Evolutionary conservation across 1,284 basidiomycete species (phyloP).

Genomic region (Pseudozyma hubeiensis): DNA sequence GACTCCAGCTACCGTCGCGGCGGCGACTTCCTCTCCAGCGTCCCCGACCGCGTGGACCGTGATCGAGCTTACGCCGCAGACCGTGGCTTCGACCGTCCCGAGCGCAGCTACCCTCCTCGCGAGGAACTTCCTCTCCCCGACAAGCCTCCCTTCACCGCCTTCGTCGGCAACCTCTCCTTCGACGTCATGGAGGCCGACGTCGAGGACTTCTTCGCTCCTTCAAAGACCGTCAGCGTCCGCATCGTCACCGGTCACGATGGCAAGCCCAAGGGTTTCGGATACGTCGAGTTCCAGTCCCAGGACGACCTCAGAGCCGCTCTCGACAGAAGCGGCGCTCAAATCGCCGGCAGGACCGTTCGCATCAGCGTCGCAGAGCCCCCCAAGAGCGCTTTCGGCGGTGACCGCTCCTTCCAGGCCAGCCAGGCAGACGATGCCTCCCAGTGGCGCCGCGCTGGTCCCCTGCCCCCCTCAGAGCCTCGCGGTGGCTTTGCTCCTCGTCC

Average conservation of each 20-base stretch:
- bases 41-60: conserved; percentile 58
- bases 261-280: conserved; percentile 97
- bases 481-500: conserved; percentile 48
- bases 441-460: conserved; percentile 89
- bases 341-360: conserved; percentile 84
- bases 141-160: conserved; percentile 93
- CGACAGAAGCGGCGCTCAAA: conserved; percentile 64
- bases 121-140: conserved; percentile 96
- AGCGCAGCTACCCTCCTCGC: conserved; percentile 71
- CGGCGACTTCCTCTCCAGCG: conserved; percentile 53
- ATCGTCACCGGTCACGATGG: conserved; percentile 88
- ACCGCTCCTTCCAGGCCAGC: conserved; percentile 56
- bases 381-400: conserved; percentile 42
- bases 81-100: conserved; percentile 51
- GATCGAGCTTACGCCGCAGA: conserved; percentile 19
- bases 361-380: conserved; percentile 95
- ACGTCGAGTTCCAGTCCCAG: conserved; percentile 89
- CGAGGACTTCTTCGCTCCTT: conserved; percentile 74
- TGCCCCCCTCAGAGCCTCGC: conserved; percentile 68
- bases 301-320: conserved; percentile 84
- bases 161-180: conserved; percentile 93
- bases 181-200: conserved; percentile 88
- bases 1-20: conserved; percentile 47
- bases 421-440: conserved; percentile 72
- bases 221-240: conserved; percentile 80